Conservation (phyloP, 768 basidiomycete genomes). For the Mrakia frigida region DNA sequence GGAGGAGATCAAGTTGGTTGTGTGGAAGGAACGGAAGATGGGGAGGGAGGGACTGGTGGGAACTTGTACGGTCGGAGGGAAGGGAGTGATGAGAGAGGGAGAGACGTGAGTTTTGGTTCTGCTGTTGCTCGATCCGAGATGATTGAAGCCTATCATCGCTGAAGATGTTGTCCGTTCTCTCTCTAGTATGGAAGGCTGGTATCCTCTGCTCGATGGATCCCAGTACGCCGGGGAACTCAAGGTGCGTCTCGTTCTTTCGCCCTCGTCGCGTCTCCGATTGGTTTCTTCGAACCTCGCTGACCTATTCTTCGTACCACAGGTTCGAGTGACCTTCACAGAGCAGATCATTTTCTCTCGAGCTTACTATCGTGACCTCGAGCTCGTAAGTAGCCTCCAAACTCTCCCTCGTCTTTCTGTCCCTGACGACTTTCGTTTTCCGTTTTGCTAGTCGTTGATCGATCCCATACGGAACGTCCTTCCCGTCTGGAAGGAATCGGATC, state of each 20-base stretch:
- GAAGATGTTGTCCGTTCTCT: background rate
- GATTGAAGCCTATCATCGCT: too few relatives aligned
- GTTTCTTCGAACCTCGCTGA: too few relatives aligned
- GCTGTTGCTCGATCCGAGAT: background rate
- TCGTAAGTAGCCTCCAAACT: background rate
- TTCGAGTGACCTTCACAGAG: background rate
- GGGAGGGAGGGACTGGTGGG: constrained; percentile 6
- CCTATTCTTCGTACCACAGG: background rate
- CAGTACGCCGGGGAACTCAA: constrained; percentile 2
- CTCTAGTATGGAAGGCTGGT: background rate
- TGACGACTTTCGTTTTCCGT: background rate
- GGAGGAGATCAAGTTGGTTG: constrained; percentile 15
- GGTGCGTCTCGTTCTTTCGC: background rate
- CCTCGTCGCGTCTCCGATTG: too few relatives aligned
- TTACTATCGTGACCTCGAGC: background rate
- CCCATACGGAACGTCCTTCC: constrained; percentile 45
- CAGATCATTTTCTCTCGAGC: constrained; percentile 21
- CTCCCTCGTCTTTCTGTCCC: too few relatives aligned
- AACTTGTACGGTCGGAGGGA: background rate
- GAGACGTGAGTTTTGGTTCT: background rate
- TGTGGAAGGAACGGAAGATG: constrained; percentile 14
- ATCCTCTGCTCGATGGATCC: background rate
- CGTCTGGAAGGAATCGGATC: constrained; percentile 58
- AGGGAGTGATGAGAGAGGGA: background rate
- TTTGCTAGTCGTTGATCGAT: background rate